Base-by-base conservation (phyloP, 352 stramenopile genomes). In the Pythium vanterpoolii region DNA sequence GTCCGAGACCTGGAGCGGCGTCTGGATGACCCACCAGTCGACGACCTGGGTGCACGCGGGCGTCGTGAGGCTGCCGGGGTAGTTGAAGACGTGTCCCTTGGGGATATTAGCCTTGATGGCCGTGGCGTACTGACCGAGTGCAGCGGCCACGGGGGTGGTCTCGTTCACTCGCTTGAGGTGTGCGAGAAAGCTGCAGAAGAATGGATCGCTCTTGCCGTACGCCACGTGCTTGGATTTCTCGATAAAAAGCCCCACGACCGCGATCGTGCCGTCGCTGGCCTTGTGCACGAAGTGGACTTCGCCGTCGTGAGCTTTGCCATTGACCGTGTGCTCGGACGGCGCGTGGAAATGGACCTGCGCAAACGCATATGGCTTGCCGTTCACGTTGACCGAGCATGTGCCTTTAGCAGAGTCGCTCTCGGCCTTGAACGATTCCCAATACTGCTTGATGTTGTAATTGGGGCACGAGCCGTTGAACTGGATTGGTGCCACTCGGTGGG, bases 211-310 rank as follows among this genome's bases (percentile, higher is more conserved):
- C 23, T 56, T 43, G 30, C 23, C 38, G 19, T 14, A 24, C 6
- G 23, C 3, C 7, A 18, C 51, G 5, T 30, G 42, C 5, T 45
- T 24, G 6, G 46, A 31, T 21, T 52, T 58, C 23, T 47, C 24
- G 38, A 48, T 30, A 10, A 72, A 65, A 39, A 74, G 59, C 4
- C 64, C 62, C n/a, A 76, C 60, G 40, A 76, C 64, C n/a, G 67
- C 47, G 33, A 64, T 44, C 19, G 65, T 61, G 19, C 56, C 54
- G 9, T 66, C 66, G 30, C 54, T 44, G 30, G 71, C 52, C 28
- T 72, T 52, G 52, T 82, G 73, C 49, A 82, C 68, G 60, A 82
- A 79, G 44, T 82, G 73, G 7, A 60, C 38, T 26, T 79, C 73
- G 11, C 53, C 71, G 16, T 55, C 61, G 40, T 58, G 66, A 4